These are phyloP conservation scores for Harrya chromipes DNA, from an alignment of 768 basidiomycete genomes.

Conservation along the genomic window DNA sequence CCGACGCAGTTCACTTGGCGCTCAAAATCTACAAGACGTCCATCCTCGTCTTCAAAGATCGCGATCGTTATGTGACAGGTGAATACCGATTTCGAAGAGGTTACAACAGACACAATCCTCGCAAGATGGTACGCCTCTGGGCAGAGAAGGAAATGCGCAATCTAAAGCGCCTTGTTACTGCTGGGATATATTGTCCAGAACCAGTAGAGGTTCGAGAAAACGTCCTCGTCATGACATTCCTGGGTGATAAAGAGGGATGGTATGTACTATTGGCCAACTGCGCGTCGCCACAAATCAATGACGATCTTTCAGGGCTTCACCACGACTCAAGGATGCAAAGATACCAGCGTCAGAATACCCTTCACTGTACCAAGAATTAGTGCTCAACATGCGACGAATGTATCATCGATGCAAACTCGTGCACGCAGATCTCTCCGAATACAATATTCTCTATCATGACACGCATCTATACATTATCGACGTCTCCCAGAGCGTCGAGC, in stretches of 20 bases:
- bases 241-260: conserved; percentile 83
- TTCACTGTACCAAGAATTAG: conserved; percentile 71
- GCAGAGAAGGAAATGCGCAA: conserved; percentile 99
- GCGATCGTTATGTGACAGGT: conserved; percentile 95
- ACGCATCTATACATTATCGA: conserved; percentile 91
- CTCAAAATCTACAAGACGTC: conserved; percentile 99
- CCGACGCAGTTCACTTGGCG: conserved; percentile 63
- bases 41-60: conserved; percentile 94
- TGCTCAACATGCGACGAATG: conserved; percentile 78
- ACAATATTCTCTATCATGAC: conserved; percentile 90
- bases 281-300: neutral
- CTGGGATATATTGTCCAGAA: conserved; percentile 83
- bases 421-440: conserved; percentile 97
- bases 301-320: conserved; percentile 67
- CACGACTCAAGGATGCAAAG: conserved; percentile 86
- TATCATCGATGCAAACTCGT: conserved; percentile 91
- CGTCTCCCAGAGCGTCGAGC: conserved; percentile 97
- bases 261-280: conserved; percentile 36
- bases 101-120: conserved; percentile 85
- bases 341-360: conserved; percentile 50
- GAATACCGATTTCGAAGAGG: conserved; percentile 94
- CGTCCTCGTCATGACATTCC: conserved; percentile 92
- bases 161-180: conserved; percentile 76
- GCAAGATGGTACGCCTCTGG: conserved; percentile 99
- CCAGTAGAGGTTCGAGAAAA: conserved; percentile 95